Percentiles rank a stretch among this genome's conserved stretches.
phyloP scores from a whole-genome alignment of 257 asterid species.

The Haberlea rhodopensis region DNA sequence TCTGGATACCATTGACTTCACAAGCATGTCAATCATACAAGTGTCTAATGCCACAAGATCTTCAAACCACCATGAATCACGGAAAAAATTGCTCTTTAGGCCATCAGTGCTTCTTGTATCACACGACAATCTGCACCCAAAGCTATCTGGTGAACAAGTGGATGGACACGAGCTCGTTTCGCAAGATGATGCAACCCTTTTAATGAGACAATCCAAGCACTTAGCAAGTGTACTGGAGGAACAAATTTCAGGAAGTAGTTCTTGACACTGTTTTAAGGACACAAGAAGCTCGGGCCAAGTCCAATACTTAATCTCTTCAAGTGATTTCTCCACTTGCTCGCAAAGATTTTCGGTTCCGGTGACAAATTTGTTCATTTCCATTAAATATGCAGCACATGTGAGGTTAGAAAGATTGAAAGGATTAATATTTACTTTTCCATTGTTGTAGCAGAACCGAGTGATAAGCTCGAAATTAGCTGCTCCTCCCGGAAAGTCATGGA shows the following conservation, averaged over 20 bases:
- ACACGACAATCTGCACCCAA: slow-evolving; percentile 52
- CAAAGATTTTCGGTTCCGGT: slow-evolving; percentile 39
- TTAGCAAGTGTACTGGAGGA: slow-evolving; percentile 44
- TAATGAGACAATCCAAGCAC: slow-evolving; percentile 48
- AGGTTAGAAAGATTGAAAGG: slow-evolving; percentile 54
- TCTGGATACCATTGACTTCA: slow-evolving; percentile 44
- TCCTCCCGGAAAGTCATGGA: slow-evolving; percentile 89
- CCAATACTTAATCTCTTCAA: slow-evolving; percentile 59
- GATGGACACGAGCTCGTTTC: slow-evolving; percentile 81
- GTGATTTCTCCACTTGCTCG: slow-evolving; percentile 50
- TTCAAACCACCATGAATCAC: slow-evolving; percentile 86
- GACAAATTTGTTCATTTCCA: slow-evolving; percentile 63
- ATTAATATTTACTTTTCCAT: slow-evolving; percentile 42
- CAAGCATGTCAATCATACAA: slow-evolving; percentile 33
- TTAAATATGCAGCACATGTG: slow-evolving; percentile 50
- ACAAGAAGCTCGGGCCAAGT: slow-evolving; percentile 70
- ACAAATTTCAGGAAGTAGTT: slow-evolving; percentile 34
- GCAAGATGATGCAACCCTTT: slow-evolving; percentile 45
- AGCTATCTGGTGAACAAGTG: slow-evolving; percentile 69
- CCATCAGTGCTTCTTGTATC: slow-evolving; percentile 83
- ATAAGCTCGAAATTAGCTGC: slow-evolving; percentile 69
- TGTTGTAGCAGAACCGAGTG: slow-evolving; percentile 69
- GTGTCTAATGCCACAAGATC: slow-evolving; percentile 47
- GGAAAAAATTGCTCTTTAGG: slow-evolving; percentile 42
- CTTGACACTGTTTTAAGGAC: slow-evolving; percentile 57